These are phyloP conservation scores for Teunomyces tritomae DNA, from an alignment of 805 yeast species.

Conservation along the genomic window DNA sequence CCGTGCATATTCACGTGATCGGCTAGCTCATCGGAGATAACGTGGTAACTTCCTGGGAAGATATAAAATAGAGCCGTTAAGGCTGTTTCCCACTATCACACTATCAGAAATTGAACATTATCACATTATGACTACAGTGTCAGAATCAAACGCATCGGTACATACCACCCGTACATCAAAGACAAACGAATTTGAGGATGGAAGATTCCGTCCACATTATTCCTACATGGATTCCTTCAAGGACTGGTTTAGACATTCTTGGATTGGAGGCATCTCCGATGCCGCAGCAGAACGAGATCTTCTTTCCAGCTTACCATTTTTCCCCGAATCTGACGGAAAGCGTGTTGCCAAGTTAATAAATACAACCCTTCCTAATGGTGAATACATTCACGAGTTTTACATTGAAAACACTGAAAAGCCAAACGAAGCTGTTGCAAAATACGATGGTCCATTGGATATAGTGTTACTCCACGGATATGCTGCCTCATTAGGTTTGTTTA, in stretches of 20 bases:
- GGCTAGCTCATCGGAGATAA: too few relatives aligned
- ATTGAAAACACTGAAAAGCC: constrained; percentile 51
- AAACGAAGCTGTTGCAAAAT: not conserved
- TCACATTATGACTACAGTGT: not conserved
- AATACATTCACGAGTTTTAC: constrained; percentile 74
- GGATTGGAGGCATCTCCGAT: constrained; percentile 19
- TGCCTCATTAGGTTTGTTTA: constrained; percentile 81
- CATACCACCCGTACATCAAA: not conserved
- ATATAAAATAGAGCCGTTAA: too few relatives aligned
- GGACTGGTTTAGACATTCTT: constrained; percentile 33
- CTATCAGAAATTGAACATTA: too few relatives aligned
- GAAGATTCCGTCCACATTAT: constrained; percentile 2
- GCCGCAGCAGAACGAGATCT: constrained; percentile 37
- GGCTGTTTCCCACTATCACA: too few relatives aligned
- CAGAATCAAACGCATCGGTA: not conserved
- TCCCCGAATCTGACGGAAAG: constrained; percentile 49
- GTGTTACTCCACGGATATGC: constrained; percentile 92
- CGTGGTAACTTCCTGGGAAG: too few relatives aligned
- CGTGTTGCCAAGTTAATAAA: constrained; percentile 48
- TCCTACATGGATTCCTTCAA: constrained; percentile 9
- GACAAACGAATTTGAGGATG: constrained; percentile 3
- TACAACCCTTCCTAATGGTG: constrained; percentile 53
- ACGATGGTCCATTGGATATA: constrained; percentile 40
- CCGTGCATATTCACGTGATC: too few relatives aligned
- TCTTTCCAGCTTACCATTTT: constrained; percentile 57